Conservation (phyloP, 768 basidiomycete genomes). For the Boletus rex-veris region DNA sequence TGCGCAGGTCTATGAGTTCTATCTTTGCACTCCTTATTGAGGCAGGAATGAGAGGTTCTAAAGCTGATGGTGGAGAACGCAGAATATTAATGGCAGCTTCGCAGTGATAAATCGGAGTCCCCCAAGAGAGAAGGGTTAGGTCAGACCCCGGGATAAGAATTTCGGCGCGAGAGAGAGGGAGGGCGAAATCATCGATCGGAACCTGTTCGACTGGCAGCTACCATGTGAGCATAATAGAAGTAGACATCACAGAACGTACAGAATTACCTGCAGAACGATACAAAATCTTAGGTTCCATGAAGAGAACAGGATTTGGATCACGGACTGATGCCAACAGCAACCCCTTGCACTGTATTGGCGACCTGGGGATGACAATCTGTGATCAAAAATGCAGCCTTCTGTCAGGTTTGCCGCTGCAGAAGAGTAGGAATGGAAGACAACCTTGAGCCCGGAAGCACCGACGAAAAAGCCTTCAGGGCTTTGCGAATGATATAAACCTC, state of each 20-base stretch:
- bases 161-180: slow-evolving; percentile 85
- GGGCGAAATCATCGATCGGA: slow-evolving; percentile 77
- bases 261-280: slow-evolving; percentile 79
- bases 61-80: slow-evolving; percentile 55
- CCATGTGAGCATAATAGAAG: slow-evolving; percentile 1
- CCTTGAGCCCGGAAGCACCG: slow-evolving; percentile 87
- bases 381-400: background rate
- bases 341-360: slow-evolving; percentile 95
- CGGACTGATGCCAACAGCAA: slow-evolving; percentile 81
- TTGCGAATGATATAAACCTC: slow-evolving; percentile 92
- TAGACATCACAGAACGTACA: background rate
- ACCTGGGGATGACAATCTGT: slow-evolving; percentile 84
- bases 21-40: slow-evolving; percentile 66
- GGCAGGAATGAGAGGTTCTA: slow-evolving; percentile 63
- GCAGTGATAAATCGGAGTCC: slow-evolving; percentile 90
- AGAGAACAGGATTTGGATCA: slow-evolving; percentile 90
- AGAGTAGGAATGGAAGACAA: slow-evolving; percentile 22
- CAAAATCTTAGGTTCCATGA: slow-evolving; percentile 93
- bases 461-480: slow-evolving; percentile 95
- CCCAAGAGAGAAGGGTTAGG: slow-evolving; percentile 88
- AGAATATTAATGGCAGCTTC: slow-evolving; percentile 80
- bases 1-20: slow-evolving; percentile 88
- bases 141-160: slow-evolving; percentile 70
- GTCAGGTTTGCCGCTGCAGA: background rate
- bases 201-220: slow-evolving; percentile 76